Evolutionary conservation across 176 grass and related monocot species (phyloP), one percentile per base, ranked within the genome.

Genomic region (Carex parvula): DNA sequence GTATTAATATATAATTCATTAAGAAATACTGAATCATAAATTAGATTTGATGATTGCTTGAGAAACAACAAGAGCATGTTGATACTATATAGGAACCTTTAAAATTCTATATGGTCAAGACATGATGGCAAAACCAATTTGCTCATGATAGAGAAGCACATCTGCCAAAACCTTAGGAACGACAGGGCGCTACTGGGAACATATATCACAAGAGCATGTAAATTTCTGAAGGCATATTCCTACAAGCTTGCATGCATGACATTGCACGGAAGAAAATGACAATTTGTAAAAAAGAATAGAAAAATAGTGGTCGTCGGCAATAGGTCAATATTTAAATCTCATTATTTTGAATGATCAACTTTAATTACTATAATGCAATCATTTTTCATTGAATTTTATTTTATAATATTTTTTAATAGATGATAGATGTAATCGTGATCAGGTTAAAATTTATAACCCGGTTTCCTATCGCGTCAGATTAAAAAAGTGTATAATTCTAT

Each of bases 201-300:
- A 70, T 70, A 70, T 39, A 70, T 70, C 66, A 70, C 66, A 70
- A 70, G 66, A 70, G 66, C 16, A 70, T 70, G 66, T 70, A 70
- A 39, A 39, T 16, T 41, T 70, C 35, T 70, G 33, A 39, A 70
- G 66, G 33, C 66, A 37, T 16, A 70, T 41, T 15, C 29, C 66
- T 70, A 70, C 66, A 64, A 41, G 16, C 66, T 39, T 39, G 32
- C 29, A 68, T 39, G 66, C 66, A 41, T 41, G 33, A 39, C 66
- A 39, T 41, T 70, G 33, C 14, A 39, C 2, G 33, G 14, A 41
- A 70, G 66, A n/a, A 70, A 70, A 41, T 14, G 66, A 70, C 66
- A 70, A 70, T 70, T 32, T 69, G 14, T 37, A 18, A 69, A 39
- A 3, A 17, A 70, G 17, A 15, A 15, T 59, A 6, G 20, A 60